Percentiles rank a stretch among this genome's conserved stretches.
Evolutionary conservation across 345 rosid genomes (phyloP).

Genomic region (Capsella bursapastoris): DNA sequence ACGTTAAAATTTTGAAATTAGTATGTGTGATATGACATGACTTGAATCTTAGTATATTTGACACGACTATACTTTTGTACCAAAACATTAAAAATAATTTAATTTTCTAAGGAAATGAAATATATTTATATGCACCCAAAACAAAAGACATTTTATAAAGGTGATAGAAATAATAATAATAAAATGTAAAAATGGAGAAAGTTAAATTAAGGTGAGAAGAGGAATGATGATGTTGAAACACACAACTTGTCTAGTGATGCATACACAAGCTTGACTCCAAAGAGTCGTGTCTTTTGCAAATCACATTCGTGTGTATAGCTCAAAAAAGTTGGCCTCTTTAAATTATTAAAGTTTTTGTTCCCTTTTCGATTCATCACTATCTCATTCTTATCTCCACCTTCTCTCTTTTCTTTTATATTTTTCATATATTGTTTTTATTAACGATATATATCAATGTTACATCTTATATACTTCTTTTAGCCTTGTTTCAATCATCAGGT

Average conservation of each 20-base stretch:
- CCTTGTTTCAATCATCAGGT: slow-evolving; percentile 30
- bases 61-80: neutral
- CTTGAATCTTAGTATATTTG: neutral
- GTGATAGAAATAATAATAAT: neutral
- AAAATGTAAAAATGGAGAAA: slow-evolving; percentile 9
- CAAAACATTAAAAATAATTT: neutral
- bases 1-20: too few relatives aligned
- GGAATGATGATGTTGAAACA: slow-evolving; percentile 31
- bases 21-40: too few relatives aligned
- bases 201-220: neutral
- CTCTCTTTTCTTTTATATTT: neutral
- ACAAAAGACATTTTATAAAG: neutral
- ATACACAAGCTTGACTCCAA: slow-evolving; percentile 39
- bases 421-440: neutral
- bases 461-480: slow-evolving; percentile 25
- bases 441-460: slow-evolving; percentile 4
- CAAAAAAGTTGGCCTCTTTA: slow-evolving; percentile 20
- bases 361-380: slow-evolving; percentile 41
- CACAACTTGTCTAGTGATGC: slow-evolving; percentile 36
- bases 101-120: neutral
- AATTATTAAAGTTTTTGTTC: slow-evolving; percentile 39
- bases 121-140: neutral
- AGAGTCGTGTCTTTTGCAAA: slow-evolving; percentile 42
- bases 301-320: slow-evolving; percentile 37
- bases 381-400: slow-evolving; percentile 33